phyloP scores from a whole-genome alignment of 1,139 yeast species.

The Saccharomycopsis phalli region DNA sequence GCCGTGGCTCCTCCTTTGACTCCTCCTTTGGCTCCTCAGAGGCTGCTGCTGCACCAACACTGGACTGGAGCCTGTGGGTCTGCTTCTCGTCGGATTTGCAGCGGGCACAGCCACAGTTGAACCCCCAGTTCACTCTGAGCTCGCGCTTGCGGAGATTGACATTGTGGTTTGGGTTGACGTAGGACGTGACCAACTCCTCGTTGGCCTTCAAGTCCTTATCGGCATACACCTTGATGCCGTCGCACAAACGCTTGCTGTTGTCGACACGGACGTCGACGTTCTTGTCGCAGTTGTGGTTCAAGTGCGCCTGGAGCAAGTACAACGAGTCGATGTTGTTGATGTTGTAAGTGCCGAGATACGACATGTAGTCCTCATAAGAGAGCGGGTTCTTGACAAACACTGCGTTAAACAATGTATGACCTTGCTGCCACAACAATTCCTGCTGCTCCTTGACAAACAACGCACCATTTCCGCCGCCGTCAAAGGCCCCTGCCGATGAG shows the following conservation, averaged over 20 bases:
- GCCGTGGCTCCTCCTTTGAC: not conserved
- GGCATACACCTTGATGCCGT: constrained; percentile 55
- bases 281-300: constrained; percentile 74
- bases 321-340: constrained; percentile 64
- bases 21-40: constrained; percentile 3
- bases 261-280: constrained; percentile 51
- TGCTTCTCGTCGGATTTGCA: constrained; percentile 46
- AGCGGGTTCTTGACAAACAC: constrained; percentile 27
- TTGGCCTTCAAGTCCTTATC: constrained; percentile 48
- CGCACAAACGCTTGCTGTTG: constrained; percentile 27
- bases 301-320: constrained; percentile 55
- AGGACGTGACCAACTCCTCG: constrained; percentile 62
- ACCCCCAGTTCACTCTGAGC: constrained; percentile 76
- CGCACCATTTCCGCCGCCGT: constrained; percentile 41
- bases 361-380: constrained; percentile 46
- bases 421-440: constrained; percentile 53
- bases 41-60: constrained; percentile 2
- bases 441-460: constrained; percentile 46
- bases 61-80: constrained; percentile 22
- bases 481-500: constrained; percentile 51
- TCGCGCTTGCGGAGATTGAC: constrained; percentile 58
- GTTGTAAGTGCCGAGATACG: constrained; percentile 62
- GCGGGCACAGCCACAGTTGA: constrained; percentile 58
- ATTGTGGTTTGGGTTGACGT: constrained; percentile 60
- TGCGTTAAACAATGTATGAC: constrained; percentile 38